Evolutionary conservation across 108 stramenopile genomes (phyloP).

Genomic region (Nitzschia sp.): DNA sequence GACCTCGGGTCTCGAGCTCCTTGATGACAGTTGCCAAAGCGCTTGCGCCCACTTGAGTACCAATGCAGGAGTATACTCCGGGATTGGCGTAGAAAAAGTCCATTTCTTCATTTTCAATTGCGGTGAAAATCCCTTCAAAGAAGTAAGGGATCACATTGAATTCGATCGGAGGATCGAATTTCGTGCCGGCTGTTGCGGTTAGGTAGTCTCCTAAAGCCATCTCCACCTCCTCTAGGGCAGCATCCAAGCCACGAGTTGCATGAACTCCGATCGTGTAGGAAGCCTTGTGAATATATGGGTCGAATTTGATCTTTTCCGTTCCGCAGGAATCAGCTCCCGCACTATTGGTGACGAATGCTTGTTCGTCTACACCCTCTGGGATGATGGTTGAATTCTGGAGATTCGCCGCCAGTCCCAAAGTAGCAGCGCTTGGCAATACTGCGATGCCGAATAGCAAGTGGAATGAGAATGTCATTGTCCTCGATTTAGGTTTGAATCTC

Average conservation of each 20-base stretch:
- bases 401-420: too few species aligned
- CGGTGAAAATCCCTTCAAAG: neutral
- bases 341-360: too few species aligned
- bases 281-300: conserved; percentile 12
- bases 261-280: conserved; percentile 36
- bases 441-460: too few species aligned
- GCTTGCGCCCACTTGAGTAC: conserved; percentile 5
- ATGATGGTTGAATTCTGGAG: too few species aligned
- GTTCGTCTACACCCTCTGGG: too few species aligned
- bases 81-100: conserved; percentile 30
- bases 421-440: too few species aligned
- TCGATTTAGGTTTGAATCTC: too few species aligned
- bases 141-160: neutral
- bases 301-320: neutral
- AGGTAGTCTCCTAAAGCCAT: conserved; percentile 16
- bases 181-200: conserved; percentile 14
- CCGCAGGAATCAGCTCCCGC: neutral
- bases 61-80: conserved; percentile 20
- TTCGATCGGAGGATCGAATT: conserved; percentile 25
- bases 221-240: conserved; percentile 18
- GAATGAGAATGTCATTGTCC: too few species aligned
- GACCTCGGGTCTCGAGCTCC: neutral
- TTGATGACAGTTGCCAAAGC: conserved; percentile 11
- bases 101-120: conserved; percentile 7
- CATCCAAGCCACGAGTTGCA: conserved; percentile 33